Base-by-base conservation (phyloP, 2,329 filamentous ascomycete species). In the Aspergillus sp. region DNA sequence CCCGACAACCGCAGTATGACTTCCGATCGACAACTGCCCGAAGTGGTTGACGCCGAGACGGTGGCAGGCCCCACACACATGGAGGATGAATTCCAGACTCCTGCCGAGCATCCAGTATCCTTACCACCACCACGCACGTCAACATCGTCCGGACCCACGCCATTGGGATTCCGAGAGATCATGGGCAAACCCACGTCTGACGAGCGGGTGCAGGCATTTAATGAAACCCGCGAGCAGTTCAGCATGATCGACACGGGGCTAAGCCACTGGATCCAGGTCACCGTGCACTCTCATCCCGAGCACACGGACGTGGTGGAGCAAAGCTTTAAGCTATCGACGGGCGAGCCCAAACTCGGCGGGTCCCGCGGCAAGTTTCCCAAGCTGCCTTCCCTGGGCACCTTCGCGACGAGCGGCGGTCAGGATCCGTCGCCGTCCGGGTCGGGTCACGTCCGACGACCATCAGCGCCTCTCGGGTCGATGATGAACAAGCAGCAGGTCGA, bases 191-290 rank as follows among this genome's bases (percentile, higher is more conserved):
- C 84, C 16, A 85, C 84, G 2, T 75, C 87, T 0, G 74, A 82
- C 14, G 88, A 95, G 65, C 87, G 92, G 20, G 90, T 95, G 60
- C 80, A 83, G 49, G 88, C 87, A 14, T 96, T 90, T 72, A 85
- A 91, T 59, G 85, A 89, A 59, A 89, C 90, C 0, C 85, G 91
- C 49, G 78, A 85, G 16, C 84, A 90, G 50, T 92, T 92, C 73
- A 87, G 89, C 0, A 74, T 78, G 12, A 86, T 89, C 71, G 87
- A 96, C 60, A 90, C 90, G 5, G 92, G 93, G 1, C 78, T 98
- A n/a, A 80, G 76, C 56, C 75, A 81, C 63, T 89, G 86, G 86
- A 70, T 88, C 18, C 71, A 77, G 49, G 71, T 77, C 16, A 84
- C 81, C 16, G 63, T 82, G 4, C 77, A 78, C 18, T 72, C 77